Conservation (phyloP, 2,329 filamentous ascomycete species). For the Sporothrix sp. region DNA sequence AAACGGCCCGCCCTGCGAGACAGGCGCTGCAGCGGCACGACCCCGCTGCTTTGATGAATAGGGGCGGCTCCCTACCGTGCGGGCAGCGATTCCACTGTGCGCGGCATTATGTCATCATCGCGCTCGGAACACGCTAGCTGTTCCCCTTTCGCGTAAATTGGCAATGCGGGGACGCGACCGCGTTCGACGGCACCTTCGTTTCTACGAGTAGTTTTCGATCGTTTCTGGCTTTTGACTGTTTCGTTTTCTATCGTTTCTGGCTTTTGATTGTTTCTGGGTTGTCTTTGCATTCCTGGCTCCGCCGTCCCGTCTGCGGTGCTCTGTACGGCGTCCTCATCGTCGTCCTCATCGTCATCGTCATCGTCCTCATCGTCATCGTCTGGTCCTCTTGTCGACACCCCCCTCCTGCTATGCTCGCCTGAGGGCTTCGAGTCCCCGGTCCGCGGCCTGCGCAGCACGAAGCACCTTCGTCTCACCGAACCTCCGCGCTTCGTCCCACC, state of each 20-base stretch:
- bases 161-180: constrained; percentile 11
- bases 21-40: neutral
- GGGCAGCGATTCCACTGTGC: neutral
- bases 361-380: neutral
- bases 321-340: too few relatives aligned
- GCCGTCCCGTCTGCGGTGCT: too few relatives aligned
- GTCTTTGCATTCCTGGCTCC: neutral
- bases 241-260: neutral
- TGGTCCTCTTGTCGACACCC: neutral
- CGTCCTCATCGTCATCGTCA: neutral
- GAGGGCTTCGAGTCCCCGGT: neutral
- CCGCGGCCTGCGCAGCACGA: constrained; percentile 7
- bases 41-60: neutral
- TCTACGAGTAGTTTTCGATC: constrained; percentile 4
- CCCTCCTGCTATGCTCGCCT: constrained; percentile 9
- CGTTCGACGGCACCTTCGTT: constrained; percentile 2
- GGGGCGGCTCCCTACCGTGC: neutral
- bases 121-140: constrained; percentile 1
- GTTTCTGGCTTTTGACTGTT: constrained; percentile 1
- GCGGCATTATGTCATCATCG: neutral
- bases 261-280: neutral
- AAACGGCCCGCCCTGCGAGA: too few relatives aligned
- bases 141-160: constrained; percentile 15
- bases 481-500: neutral
- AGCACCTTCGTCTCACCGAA: neutral